Base-by-base conservation (phyloP, 164 flowering plant species). In the Amborella trichopoda region DNA sequence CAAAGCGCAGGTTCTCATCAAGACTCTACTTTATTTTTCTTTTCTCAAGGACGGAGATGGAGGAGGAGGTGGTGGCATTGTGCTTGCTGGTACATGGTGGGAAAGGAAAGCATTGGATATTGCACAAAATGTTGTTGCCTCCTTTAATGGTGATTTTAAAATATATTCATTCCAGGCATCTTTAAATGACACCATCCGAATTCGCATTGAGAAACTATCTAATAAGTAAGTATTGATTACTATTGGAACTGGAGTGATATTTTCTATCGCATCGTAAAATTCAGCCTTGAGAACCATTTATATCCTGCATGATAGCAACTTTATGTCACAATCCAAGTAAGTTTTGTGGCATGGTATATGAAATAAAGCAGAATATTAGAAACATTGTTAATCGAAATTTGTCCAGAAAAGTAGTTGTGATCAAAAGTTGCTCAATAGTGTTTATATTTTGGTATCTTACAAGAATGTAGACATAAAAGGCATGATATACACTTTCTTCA, bases 11-110 rank as follows among this genome's bases (percentile, higher is more conserved):
- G 21, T n/a, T 17, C 17, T 55, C 12, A 32, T 26, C 33, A 25
- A 28, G 16, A 22, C 12, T 5, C 11, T 16, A 23, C 17, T 36
- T 39, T 26, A 8, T 59, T 48, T 37, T 40, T 28, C 10, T 40
- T 38, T 22, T 38, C 16, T 6, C 4, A 56, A 89, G 97, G 70
- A 36, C 34, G 97, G 95, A 23, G 95, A 85, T 81, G 97, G 97
- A 46, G 83, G 61, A 19, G 95, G 63, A 33, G 95, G 97, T 33
- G 94, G 97, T 61, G 94, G 95, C 12, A 70, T 85, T 21, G 56
- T 74, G 38, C 78, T 83, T 49, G 86, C 90, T 32, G 95, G 90
- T 19, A 77, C 81, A 24, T 55, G 59, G 65, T 89, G 97, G 97
- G 97, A 89, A 48, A 73, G 72, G 60, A 68, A 69, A 68, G 95